These are phyloP conservation scores for Penicillium palitans DNA, from an alignment of 2,329 filamentous ascomycete genomes.

Conservation along the genomic window DNA sequence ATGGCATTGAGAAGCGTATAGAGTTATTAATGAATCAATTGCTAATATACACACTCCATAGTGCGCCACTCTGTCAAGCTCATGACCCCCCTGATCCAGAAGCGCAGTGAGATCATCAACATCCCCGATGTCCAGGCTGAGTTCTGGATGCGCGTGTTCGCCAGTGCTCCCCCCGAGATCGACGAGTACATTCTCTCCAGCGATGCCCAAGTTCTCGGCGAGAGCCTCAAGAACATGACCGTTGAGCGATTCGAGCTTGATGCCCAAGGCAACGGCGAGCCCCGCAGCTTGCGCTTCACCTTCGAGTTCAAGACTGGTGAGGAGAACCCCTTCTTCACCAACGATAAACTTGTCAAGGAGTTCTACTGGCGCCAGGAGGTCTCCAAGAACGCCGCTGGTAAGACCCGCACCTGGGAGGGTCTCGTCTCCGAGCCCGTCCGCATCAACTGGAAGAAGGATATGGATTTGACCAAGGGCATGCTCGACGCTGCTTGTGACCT, in stretches of 20 bases:
- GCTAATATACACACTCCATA: constrained; percentile 36
- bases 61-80: constrained; percentile 72
- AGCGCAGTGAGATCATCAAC: constrained; percentile 68
- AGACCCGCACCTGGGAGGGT: constrained; percentile 65
- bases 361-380: constrained; percentile 75
- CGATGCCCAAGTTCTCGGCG: constrained; percentile 69
- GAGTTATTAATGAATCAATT: not conserved
- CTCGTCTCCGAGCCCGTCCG: constrained; percentile 85
- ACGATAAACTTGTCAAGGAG: constrained; percentile 80
- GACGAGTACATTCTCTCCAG: constrained; percentile 83
- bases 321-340: constrained; percentile 78
- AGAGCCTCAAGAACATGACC: constrained; percentile 65
- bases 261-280: constrained; percentile 64
- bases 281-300: constrained; percentile 73
- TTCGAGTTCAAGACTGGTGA: constrained; percentile 66
- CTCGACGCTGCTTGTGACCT: constrained; percentile 71
- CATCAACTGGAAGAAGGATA: constrained; percentile 83
- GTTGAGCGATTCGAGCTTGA: constrained; percentile 78
- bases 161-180: constrained; percentile 80
- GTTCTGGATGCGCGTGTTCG: constrained; percentile 95
- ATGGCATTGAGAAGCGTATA: not conserved
- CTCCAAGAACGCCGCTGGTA: constrained; percentile 45
- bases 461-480: constrained; percentile 80
- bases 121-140: constrained; percentile 61
- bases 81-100: constrained; percentile 70